Conservation (phyloP, 306 rosid genomes). For the Ammopiptanthus mongolicus region DNA sequence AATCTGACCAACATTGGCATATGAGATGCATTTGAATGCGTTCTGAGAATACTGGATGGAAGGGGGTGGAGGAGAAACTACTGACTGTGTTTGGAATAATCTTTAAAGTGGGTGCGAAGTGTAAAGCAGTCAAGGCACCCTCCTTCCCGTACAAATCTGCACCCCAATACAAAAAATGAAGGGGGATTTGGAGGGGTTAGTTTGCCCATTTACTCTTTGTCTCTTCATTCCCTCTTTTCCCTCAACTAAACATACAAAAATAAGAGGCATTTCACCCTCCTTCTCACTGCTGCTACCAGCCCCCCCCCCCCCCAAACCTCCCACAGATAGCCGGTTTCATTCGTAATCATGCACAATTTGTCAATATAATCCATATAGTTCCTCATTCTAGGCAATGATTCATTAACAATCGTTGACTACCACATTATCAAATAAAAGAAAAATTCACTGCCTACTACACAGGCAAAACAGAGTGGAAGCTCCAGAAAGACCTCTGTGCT, state of each 20-base stretch:
- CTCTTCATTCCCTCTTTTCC: neutral
- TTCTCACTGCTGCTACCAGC: constrained; percentile 1
- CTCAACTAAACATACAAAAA: neutral
- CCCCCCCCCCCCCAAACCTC: neutral
- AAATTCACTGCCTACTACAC: neutral
- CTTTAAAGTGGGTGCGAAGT: neutral
- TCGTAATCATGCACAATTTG: neutral
- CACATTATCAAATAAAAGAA: neutral
- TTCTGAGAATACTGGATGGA: neutral
- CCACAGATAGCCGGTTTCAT: neutral
- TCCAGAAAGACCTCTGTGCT: neutral
- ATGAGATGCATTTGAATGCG: neutral
- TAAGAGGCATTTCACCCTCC: neutral
- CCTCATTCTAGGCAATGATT: neutral
- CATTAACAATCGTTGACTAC: neutral
- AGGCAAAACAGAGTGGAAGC: neutral
- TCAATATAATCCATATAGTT: neutral
- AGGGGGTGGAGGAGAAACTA: neutral
- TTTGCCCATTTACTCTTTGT: neutral
- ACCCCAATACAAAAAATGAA: neutral
- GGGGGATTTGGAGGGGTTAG: neutral
- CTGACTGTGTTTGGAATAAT: neutral
- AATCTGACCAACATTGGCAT: neutral
- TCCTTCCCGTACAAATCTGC: no score
- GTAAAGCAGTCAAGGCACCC: neutral